A percentile compares a stretch with the other conserved stretches of the same genome.
phyloP scores from a whole-genome alignment of 306 rosid genomes.

The Cucumis sativus region Cucumber_9930_V3 NC_026658.2:20305001-20305500 shows the following conservation, averaged over 20 bases:
- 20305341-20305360: background rate
- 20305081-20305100: slow-evolving; percentile 2
- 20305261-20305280: background rate
- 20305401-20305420: background rate
- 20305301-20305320: background rate
- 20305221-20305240: background rate
- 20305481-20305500: background rate
- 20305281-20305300: background rate
- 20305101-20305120: background rate
- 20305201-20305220: background rate
- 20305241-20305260: background rate
- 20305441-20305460: background rate
- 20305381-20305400: background rate
- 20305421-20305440: background rate
- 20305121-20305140: background rate
- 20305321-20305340: background rate
- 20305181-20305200: background rate
- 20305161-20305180: background rate
- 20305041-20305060: slow-evolving; percentile 73
- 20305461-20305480: background rate
- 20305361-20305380: background rate
- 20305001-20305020: slow-evolving; percentile 67
- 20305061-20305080: slow-evolving; percentile 24
- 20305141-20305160: background rate
- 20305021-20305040: slow-evolving; percentile 72